These are phyloP conservation scores for Curvularia sp. DNA, from an alignment of 2,329 filamentous ascomycete species.

Conservation along the genomic window DNA sequence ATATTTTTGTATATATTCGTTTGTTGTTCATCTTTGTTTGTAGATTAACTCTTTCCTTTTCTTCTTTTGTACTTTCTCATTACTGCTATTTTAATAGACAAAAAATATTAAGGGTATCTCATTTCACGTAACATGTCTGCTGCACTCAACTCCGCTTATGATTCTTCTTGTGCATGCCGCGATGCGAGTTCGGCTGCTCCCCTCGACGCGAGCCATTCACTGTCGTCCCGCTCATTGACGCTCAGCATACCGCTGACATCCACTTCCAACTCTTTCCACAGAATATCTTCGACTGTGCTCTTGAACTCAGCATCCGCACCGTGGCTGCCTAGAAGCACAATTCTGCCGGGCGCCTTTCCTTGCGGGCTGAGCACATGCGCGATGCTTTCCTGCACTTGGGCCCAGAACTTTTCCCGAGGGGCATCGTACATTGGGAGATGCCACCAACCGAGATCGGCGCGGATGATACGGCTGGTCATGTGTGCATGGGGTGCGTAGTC, in stretches of 20 bases:
- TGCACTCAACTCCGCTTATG: background rate
- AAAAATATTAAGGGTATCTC: slow-evolving; percentile 7
- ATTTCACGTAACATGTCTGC: background rate
- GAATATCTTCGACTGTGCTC: slow-evolving; percentile 26
- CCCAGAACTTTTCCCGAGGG: slow-evolving; percentile 35
- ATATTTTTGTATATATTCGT: background rate
- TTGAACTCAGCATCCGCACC: slow-evolving; percentile 31
- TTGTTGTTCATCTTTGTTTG: background rate
- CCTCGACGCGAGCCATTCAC: slow-evolving; percentile 28
- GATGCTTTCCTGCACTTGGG: slow-evolving; percentile 31
- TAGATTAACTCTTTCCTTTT: background rate
- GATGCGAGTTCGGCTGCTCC: slow-evolving; percentile 35
- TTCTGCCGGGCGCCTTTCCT: slow-evolving; percentile 25
- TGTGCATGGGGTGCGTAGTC: slow-evolving; percentile 12
- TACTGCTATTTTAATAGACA: background rate
- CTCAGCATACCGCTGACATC: slow-evolving; percentile 27
- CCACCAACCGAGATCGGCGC: slow-evolving; percentile 36
- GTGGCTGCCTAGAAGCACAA: slow-evolving; percentile 35
- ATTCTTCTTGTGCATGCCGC: slow-evolving; percentile 10
- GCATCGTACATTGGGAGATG: slow-evolving; percentile 29
- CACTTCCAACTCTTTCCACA: slow-evolving; percentile 31
- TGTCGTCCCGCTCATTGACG: slow-evolving; percentile 16
- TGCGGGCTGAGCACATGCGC: slow-evolving; percentile 19
- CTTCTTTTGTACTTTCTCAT: background rate
- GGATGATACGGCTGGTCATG: slow-evolving; percentile 16